Percentiles rank a stretch among this genome's conserved stretches.
phyloP scores from a whole-genome alignment of 164 flowering plant genomes.

The Vitis cinerea region DNA sequence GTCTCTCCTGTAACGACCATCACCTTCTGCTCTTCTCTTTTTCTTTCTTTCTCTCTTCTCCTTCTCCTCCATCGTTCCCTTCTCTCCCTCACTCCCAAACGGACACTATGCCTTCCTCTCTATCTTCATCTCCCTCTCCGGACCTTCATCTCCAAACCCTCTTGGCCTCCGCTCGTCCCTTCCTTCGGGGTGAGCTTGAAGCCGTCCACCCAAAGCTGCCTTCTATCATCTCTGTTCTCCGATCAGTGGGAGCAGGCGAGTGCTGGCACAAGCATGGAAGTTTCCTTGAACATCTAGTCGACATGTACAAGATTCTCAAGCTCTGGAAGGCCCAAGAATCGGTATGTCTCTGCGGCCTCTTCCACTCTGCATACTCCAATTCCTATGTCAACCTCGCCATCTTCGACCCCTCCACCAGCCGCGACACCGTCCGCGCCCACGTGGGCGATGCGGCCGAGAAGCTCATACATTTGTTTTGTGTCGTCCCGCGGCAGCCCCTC shows the following conservation, averaged over 20 bases:
- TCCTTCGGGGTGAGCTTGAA: constrained; percentile 75
- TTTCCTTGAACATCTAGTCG: constrained; percentile 86
- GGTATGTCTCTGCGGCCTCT: constrained; percentile 88
- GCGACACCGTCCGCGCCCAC: constrained; percentile 59
- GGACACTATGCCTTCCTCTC: constrained; percentile 1
- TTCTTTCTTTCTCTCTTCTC: not conserved
- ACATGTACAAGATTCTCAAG: constrained; percentile 66
- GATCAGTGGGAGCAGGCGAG: constrained; percentile 88
- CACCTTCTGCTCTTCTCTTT: not conserved
- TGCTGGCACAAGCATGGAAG: constrained; percentile 99
- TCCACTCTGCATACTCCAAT: constrained; percentile 97
- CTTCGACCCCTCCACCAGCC: constrained; percentile 78
- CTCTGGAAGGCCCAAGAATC: constrained; percentile 64
- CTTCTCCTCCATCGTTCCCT: too few species aligned
- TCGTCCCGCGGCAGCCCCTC: constrained; percentile 78
- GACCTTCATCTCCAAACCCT: constrained; percentile 32
- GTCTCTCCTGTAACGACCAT: too few species aligned
- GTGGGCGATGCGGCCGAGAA: constrained; percentile 82
- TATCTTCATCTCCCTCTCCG: not conserved
- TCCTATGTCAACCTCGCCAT: constrained; percentile 96
- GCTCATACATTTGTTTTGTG: constrained; percentile 76
- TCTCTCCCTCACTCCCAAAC: constrained; percentile 2
- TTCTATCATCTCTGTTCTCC: constrained; percentile 58
- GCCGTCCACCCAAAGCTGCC: constrained; percentile 57
- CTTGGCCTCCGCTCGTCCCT: constrained; percentile 62